Evolutionary conservation across 1,284 basidiomycete genomes (phyloP), one percentile per base, ranked within the genome.

Genomic region (Ganoderma leucocontextum): DNA sequence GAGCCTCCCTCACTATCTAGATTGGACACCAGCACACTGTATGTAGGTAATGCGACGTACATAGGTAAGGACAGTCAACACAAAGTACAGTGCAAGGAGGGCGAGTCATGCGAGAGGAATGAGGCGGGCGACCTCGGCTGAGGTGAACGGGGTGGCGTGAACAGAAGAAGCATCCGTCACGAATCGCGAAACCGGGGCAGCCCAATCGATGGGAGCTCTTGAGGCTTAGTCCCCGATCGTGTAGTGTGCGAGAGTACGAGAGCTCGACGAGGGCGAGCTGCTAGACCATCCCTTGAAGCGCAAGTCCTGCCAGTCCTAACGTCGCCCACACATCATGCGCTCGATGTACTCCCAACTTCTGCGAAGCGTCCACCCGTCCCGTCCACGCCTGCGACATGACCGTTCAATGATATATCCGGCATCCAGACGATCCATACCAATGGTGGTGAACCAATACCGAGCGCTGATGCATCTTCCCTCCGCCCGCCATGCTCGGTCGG

Each of bases 121-220:
- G 67, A 78, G 76, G 76, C 77, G 65, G 73, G 65, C 66, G 67
- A 62, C 65, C 74, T 61, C 15, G 52, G 60, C 36, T 62, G 25
- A 49, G 60, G 70, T 70, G 72, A 75, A 73, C 71, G 75, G 82
- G 72, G 71, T 71, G 76, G 78, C 85, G 72, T 87, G 85, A 86
- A 89, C 82, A 80, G 79, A 86, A 88, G 86, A 79, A 86, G 89
- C 88, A 90, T 91, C 90, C 89, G 88, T 89, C n/a, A 80, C 83
- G 77, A 82, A 81, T 82, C 79, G 72, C 59, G 29, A 70, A 72
- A 53, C 62, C 62, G 61, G 71, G 49, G 49, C 49, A 58, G 53
- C n/a, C 55, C 35, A 55, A 33, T 39, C 66, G 66, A 61, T 49
- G 68, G 62, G 52, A 49, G 63, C 64, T 67, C 72, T 70, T 70